Percentiles rank a stretch among this genome's conserved stretches.
These are phyloP conservation scores for Bipolaris sorokiniana DNA, from an alignment of 2,329 filamentous ascomycete species.

Conservation along the genomic window DNA sequence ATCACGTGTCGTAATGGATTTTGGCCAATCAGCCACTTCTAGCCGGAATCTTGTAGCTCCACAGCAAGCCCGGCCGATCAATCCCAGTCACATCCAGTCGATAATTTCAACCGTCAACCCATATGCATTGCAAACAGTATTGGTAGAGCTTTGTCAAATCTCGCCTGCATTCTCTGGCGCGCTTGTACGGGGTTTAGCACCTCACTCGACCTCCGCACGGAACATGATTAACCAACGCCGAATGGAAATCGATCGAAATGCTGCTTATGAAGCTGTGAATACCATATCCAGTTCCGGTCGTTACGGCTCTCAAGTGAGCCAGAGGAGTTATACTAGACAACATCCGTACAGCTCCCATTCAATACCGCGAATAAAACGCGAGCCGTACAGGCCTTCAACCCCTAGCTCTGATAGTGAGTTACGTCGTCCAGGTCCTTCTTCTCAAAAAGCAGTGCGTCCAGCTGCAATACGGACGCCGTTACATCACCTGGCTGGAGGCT, in stretches of 20 bases:
- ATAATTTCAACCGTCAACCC: constrained; percentile 36
- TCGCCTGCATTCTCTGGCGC: constrained; percentile 44
- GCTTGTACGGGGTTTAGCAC: constrained; percentile 41
- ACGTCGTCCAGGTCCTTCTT: constrained; percentile 16
- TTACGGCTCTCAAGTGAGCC: not conserved
- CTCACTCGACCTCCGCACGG: constrained; percentile 37
- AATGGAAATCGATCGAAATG: constrained; percentile 11
- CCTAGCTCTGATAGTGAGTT: constrained; percentile 18
- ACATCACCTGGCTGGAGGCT: not conserved
- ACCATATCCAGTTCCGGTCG: not conserved
- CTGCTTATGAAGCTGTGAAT: constrained; percentile 16
- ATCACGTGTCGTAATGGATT: constrained; percentile 3
- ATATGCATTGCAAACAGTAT: constrained; percentile 25
- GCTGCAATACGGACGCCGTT: not conserved
- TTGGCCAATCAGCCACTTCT: not conserved
- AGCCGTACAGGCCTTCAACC: constrained; percentile 10
- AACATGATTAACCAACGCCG: constrained; percentile 20
- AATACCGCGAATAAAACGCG: constrained; percentile 16
- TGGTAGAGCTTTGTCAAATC: constrained; percentile 38
- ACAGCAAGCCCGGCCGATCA: constrained; percentile 22
- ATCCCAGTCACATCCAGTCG: constrained; percentile 34
- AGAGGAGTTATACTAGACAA: not conserved
- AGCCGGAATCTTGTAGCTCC: not conserved
- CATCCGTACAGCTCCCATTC: constrained; percentile 6
- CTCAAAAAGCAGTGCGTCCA: not conserved